Percentiles rank a stretch among this genome's conserved stretches.
phyloP scores from a whole-genome alignment of 176 grass and related monocot genomes.

The Bothriochloa decipiens region DNA sequence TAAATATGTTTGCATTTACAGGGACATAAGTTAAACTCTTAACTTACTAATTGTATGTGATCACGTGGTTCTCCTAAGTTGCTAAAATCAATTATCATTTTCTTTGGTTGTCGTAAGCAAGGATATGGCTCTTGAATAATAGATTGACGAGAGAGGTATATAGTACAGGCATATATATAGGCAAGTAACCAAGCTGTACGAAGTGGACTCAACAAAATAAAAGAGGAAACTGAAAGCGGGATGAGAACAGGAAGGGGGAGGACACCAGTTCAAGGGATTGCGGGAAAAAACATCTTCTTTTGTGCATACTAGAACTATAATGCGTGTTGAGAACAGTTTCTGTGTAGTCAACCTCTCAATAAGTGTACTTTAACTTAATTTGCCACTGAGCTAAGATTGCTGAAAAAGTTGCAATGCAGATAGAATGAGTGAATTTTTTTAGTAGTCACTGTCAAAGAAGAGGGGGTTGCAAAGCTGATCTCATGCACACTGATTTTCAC shows the following conservation, averaged over 20 bases:
- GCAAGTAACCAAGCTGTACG: no score
- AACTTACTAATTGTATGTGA: conserved; percentile 19
- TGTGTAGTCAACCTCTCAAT: background rate
- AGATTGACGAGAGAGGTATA: background rate
- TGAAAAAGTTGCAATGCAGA: conserved; percentile 27
- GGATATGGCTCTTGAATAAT: background rate
- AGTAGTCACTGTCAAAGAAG: conserved; percentile 10
- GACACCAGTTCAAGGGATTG: no score
- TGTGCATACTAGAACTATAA: background rate
- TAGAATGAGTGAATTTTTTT: conserved; percentile 20
- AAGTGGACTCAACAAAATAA: no score
- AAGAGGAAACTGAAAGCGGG: no score
- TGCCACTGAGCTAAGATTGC: conserved; percentile 6
- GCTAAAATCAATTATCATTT: background rate
- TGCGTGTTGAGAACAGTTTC: background rate
- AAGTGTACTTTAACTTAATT: conserved; percentile 4
- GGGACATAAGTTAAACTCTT: background rate
- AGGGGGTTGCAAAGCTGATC: conserved; percentile 7
- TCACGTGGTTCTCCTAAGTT: conserved; percentile 34
- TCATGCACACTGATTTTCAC: background rate
- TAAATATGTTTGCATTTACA: conserved; percentile 29
- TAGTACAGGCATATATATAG: no score
- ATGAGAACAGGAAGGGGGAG: no score
- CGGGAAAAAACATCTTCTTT: background rate
- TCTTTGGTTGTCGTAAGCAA: background rate